Percentiles rank a stretch among this genome's conserved stretches.
Conservation (phyloP, 345 rosid genomes). For the Populus davidiana region DNA sequence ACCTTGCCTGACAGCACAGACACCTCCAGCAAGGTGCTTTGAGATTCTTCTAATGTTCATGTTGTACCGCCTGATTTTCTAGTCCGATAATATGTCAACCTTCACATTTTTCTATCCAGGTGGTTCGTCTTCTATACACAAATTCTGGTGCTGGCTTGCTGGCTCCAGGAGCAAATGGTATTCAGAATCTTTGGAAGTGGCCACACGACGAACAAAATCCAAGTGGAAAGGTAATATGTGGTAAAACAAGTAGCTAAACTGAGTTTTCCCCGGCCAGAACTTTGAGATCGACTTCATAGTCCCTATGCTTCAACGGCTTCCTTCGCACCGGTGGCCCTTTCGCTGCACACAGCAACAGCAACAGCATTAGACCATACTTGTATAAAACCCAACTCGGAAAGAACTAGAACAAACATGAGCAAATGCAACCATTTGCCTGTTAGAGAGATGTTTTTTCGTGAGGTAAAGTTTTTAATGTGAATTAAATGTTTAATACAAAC, state of each 20-base stretch:
- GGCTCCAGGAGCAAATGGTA: slow-evolving; percentile 77
- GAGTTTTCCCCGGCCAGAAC: slow-evolving; percentile 94
- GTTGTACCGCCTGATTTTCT: background rate
- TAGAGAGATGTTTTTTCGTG: too few species aligned
- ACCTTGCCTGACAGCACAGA: slow-evolving; percentile 70
- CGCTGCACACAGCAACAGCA: slow-evolving; percentile 21
- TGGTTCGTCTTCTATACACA: slow-evolving; percentile 77
- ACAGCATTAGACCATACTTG: background rate
- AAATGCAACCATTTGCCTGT: too few species aligned
- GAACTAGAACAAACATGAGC: background rate
- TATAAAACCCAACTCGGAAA: background rate
- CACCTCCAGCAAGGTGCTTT: slow-evolving; percentile 73
- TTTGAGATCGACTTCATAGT: slow-evolving; percentile 91
- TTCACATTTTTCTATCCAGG: slow-evolving; percentile 40
- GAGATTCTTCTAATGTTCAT: background rate
- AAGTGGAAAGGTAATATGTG: slow-evolving; percentile 58
- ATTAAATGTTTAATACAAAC: too few species aligned
- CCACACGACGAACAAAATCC: slow-evolving; percentile 69
- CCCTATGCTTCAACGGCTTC: slow-evolving; percentile 95
- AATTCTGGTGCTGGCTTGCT: slow-evolving; percentile 77
- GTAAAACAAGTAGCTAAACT: slow-evolving; percentile 36
- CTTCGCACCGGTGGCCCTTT: slow-evolving; percentile 92
- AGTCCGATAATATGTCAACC: slow-evolving; percentile 2
- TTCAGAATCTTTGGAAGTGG: slow-evolving; percentile 83
- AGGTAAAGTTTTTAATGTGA: too few species aligned